Evolutionary conservation across 2,329 filamentous ascomycete species (phyloP).

Genomic region (Calonectria crousiana): DNA sequence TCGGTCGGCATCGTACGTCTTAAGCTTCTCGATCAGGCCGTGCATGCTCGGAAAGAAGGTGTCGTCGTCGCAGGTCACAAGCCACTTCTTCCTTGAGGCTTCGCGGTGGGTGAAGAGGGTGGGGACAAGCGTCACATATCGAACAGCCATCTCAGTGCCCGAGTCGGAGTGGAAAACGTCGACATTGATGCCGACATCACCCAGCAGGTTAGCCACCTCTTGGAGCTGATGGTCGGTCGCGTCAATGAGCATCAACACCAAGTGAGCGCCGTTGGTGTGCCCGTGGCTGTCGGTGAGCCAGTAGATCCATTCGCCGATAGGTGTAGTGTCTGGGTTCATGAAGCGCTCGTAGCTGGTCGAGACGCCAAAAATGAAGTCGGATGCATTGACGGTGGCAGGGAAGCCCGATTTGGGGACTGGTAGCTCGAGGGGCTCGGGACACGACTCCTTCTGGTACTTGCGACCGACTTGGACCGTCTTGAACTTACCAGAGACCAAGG

Average conservation of each 20-base stretch:
- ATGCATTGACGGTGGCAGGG: conserved; percentile 64
- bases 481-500: conserved; percentile 62
- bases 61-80: conserved; percentile 73
- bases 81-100: conserved; percentile 66
- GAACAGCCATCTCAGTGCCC: conserved; percentile 67
- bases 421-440: conserved; percentile 63
- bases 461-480: conserved; percentile 62
- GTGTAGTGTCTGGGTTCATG: conserved; percentile 62
- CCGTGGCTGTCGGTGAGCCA: conserved; percentile 70
- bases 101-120: conserved; percentile 66
- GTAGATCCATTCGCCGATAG: conserved; percentile 70
- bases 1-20: conserved; percentile 62
- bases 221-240: conserved; percentile 64
- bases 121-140: conserved; percentile 68
- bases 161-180: conserved; percentile 68
- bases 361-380: conserved; percentile 70
- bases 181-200: conserved; percentile 65
- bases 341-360: conserved; percentile 70
- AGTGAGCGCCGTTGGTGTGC: conserved; percentile 67
- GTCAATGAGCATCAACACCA: conserved; percentile 66
- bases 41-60: conserved; percentile 74
- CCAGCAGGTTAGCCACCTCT: conserved; percentile 60
- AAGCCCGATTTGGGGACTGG: conserved; percentile 63
- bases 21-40: conserved; percentile 63
- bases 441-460: conserved; percentile 56